Evolutionary conservation across 1,139 yeast genomes (phyloP), one percentile per base, ranked within the genome.

Genomic region (Debaryomycetaceae sp.): DNA sequence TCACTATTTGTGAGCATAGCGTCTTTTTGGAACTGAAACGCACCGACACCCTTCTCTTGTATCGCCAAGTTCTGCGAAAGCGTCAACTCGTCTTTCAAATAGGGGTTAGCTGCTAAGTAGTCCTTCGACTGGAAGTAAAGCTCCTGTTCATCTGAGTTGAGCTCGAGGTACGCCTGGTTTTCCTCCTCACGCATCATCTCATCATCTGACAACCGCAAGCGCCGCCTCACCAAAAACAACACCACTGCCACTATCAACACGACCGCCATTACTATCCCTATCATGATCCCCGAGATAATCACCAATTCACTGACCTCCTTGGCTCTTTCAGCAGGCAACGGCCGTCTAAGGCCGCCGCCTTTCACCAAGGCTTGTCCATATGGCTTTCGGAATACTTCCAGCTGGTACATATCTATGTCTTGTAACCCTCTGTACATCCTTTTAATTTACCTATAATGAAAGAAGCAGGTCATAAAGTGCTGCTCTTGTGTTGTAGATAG

Each of bases 1-100:
- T 78, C 86, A 63, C 76, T 83, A 57, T 72, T 78, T 41, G 79
- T 81, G 47, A 81, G 67, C 68, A 78, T 81, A 13, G 71, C 59
- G 58, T 89, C 91, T 38, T 88, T 88, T 48, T 78, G 79, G 60
- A 95, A 93, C 57, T 89, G 95, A 95, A 95, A 93, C 0, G 99
- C 99, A 27, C 79, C 71, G 1, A 95, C 84, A 0, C 97, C 99
- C 63, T 88, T 90, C 57, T 95, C 99, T 57, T 89, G 96, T 34
- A 93, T 88, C 24, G 72, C 72, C 65, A 78, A 75, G 63, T 66
- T 72, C 61, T 73, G 87, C 42, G 75, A 76, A 46, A 63, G 69
- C 43, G 80, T 66, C 53, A 69, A 62, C 42, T 66, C 69, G 36
- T 69, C 69, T 49, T 69, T 70, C 66, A 63, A 68, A 62, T 65